Conservation (phyloP, 306 rosid genomes). For the Geum urbanum region DNA sequence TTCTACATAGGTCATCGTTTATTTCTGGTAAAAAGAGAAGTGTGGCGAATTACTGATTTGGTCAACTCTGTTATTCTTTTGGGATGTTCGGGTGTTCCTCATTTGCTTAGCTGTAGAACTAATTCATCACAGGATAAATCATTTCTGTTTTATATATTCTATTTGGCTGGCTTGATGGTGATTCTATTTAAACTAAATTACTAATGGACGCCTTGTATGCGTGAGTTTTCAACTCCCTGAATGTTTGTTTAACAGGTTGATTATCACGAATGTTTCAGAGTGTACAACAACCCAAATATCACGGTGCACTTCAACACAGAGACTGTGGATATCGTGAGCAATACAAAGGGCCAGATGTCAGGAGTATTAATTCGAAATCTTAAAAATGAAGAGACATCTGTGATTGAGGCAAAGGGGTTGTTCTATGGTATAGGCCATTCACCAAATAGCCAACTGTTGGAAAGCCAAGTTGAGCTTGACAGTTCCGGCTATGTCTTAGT, state of each 20-base stretch:
- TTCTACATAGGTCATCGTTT: constrained; percentile 12
- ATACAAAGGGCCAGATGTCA: constrained; percentile 84
- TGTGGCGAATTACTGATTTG: background rate
- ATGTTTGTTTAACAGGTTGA: constrained; percentile 99
- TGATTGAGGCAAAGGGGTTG: constrained; percentile 81
- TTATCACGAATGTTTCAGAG: constrained; percentile 99
- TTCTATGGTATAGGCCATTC: constrained; percentile 95
- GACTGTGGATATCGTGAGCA: constrained; percentile 86
- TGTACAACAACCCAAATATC: constrained; percentile 82
- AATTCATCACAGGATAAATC: constrained; percentile 14
- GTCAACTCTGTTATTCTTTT: background rate
- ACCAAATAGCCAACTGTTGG: constrained; percentile 74
- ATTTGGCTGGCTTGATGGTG: constrained; percentile 31
- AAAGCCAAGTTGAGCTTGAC: constrained; percentile 85
- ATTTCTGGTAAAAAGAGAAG: background rate
- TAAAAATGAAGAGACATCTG: constrained; percentile 67
- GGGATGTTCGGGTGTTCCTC: background rate
- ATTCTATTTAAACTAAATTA: constrained; percentile 34
- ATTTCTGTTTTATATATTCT: constrained; percentile 4
- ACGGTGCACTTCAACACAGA: constrained; percentile 87
- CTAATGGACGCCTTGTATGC: constrained; percentile 53
- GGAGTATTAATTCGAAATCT: constrained; percentile 65
- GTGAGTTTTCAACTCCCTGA: constrained; percentile 91
- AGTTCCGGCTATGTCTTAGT: constrained; percentile 66
- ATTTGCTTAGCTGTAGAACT: background rate